Conservation (phyloP, 257 asterid species). For the Dorcoceras hygrometricum region DNA sequence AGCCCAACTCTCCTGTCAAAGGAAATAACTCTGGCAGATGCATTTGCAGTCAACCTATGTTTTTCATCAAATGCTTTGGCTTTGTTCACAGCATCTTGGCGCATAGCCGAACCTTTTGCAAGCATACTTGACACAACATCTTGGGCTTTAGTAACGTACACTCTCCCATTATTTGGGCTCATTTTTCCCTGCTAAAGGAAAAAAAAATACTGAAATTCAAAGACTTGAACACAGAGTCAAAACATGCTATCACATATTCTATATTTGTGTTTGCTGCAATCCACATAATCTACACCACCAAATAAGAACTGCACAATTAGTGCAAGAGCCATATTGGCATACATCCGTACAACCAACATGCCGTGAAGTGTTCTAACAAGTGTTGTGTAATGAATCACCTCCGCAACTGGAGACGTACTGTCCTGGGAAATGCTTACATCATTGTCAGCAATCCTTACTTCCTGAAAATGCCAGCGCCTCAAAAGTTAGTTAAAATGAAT, state of each 20-base stretch:
- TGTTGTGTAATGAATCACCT: slow-evolving; percentile 39
- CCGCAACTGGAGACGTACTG: slow-evolving; percentile 40
- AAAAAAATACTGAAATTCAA: slow-evolving; percentile 18
- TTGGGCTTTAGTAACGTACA: slow-evolving; percentile 83
- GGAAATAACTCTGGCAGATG: slow-evolving; percentile 85
- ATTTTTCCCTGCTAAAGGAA: slow-evolving; percentile 44
- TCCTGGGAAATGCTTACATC: slow-evolving; percentile 36
- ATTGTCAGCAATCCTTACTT: slow-evolving; percentile 38
- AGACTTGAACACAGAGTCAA: not conserved
- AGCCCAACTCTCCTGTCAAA: slow-evolving; percentile 84
- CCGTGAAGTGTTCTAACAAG: not conserved
- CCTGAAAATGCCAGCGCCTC: slow-evolving; percentile 27
- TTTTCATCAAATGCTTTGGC: slow-evolving; percentile 97
- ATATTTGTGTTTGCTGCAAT: not conserved
- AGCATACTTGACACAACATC: slow-evolving; percentile 84
- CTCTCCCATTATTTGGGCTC: slow-evolving; percentile 45
- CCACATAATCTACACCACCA: not conserved
- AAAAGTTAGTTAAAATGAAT: slow-evolving; percentile 19
- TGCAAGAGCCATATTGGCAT: not conserved
- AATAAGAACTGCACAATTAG: slow-evolving; percentile 5
- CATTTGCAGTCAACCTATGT: slow-evolving; percentile 80
- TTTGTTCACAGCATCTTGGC: slow-evolving; percentile 89
- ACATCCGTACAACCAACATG: not conserved
- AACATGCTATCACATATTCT: not conserved
- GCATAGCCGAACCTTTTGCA: slow-evolving; percentile 86